Evolutionary conservation across 306 rosid genomes (phyloP).

Genomic region (Phaseolus lunatus): DNA sequence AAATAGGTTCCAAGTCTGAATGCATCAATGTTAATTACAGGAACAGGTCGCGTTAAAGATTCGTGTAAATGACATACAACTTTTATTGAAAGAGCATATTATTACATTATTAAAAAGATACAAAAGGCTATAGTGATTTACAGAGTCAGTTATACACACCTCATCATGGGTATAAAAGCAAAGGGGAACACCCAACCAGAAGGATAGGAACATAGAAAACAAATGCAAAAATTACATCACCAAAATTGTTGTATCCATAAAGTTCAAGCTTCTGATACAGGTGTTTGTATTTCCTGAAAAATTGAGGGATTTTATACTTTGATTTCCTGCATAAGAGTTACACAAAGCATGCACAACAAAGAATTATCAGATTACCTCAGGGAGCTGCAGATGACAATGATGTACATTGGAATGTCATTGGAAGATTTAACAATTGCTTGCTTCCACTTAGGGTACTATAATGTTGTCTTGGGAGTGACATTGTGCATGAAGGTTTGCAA

Average conservation of each 20-base stretch:
- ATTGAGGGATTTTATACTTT: constrained; percentile 29
- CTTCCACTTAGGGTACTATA: constrained; percentile 59
- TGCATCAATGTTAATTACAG: too few species aligned
- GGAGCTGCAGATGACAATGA: constrained; percentile 55
- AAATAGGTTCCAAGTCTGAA: too few species aligned
- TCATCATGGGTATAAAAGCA: background rate
- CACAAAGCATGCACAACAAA: constrained; percentile 33
- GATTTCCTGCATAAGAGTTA: constrained; percentile 14
- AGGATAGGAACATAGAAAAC: background rate
- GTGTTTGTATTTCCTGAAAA: constrained; percentile 65
- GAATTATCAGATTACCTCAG: constrained; percentile 64
- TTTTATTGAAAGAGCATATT: constrained; percentile 16
- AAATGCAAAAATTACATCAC: constrained; percentile 27
- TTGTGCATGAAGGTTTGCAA: constrained; percentile 37
- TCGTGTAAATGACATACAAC: constrained; percentile 44
- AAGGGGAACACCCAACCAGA: constrained; percentile 18
- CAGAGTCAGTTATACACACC: constrained; percentile 44
- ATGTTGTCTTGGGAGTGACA: constrained; percentile 38
- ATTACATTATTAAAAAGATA: constrained; percentile 43
- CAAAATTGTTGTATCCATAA: constrained; percentile 22
- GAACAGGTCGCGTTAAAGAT: too few species aligned
- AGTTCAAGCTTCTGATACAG: constrained; percentile 74
- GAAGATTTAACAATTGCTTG: constrained; percentile 65
- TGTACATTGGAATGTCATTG: constrained; percentile 37
- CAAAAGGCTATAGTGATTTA: constrained; percentile 44